Percentiles rank a stretch among this genome's conserved stretches.
Evolutionary conservation across 306 rosid species (phyloP).

Genomic region (Castanospermum australe): DNA sequence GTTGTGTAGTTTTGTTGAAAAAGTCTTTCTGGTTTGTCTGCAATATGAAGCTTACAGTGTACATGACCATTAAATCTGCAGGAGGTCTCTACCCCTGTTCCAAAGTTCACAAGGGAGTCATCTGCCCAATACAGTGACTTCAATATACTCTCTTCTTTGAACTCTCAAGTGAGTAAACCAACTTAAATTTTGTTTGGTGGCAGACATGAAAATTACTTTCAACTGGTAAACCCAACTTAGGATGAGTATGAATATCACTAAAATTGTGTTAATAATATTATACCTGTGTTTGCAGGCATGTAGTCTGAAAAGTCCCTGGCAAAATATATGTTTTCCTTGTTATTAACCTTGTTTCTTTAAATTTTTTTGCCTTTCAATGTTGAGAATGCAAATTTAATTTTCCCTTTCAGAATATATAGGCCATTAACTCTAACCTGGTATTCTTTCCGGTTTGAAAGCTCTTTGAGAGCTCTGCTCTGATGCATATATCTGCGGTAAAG

Average conservation of each 20-base stretch:
- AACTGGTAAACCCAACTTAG: constrained; percentile 17
- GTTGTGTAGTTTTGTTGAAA: constrained; percentile 12
- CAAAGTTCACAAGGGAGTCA: constrained; percentile 77
- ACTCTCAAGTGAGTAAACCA: constrained; percentile 76
- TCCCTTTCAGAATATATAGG: constrained; percentile 6
- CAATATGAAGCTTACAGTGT: constrained; percentile 24
- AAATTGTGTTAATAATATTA: not conserved
- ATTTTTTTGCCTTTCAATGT: not conserved
- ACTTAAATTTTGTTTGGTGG: constrained; percentile 12
- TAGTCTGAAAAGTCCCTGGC: constrained; percentile 14
- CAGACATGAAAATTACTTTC: not conserved
- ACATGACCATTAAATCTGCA: constrained; percentile 42
- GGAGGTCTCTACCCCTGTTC: constrained; percentile 87
- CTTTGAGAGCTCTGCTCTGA: constrained; percentile 93
- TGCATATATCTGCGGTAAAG: constrained; percentile 88
- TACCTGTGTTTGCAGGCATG: constrained; percentile 7
- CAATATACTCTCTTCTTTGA: constrained; percentile 91
- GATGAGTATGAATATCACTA: not conserved
- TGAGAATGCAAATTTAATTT: constrained; percentile 5
- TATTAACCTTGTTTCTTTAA: not conserved
- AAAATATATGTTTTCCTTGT: constrained; percentile 16
- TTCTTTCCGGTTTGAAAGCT: constrained; percentile 56
- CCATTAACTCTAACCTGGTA: constrained; percentile 39
- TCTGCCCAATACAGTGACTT: constrained; percentile 91
- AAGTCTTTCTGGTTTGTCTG: constrained; percentile 8